A percentile compares a stretch with the other conserved stretches of the same genome.
Evolutionary conservation across 352 stramenopile species (phyloP).

Genomic region (Aphanomyces stellatus): DNA sequence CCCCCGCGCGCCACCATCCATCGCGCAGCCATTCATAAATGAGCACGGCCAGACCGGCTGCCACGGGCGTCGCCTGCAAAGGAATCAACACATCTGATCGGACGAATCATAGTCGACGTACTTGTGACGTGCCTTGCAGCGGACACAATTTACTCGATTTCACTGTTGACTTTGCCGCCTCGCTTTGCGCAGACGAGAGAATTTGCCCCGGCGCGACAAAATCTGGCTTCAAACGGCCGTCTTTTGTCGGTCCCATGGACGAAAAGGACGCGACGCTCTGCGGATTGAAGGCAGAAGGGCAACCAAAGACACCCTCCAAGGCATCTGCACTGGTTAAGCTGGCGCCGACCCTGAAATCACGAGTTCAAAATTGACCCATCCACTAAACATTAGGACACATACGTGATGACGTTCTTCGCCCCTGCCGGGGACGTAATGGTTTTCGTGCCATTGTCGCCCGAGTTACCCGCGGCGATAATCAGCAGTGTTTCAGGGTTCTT

Average conservation of each 20-base stretch:
- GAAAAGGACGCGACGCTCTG: slow-evolving; percentile 77
- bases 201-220: slow-evolving; percentile 78
- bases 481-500: slow-evolving; percentile 78
- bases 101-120: no score
- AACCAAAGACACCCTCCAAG: slow-evolving; percentile 42
- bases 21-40: slow-evolving; percentile 70
- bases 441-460: slow-evolving; percentile 57
- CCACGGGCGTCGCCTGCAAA: slow-evolving; percentile 42
- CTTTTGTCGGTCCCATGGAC: slow-evolving; percentile 63
- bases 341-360: slow-evolving; percentile 34
- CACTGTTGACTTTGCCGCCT: slow-evolving; percentile 37
- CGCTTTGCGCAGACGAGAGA: slow-evolving; percentile 63
- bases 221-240: slow-evolving; percentile 83
- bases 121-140: slow-evolving; percentile 66
- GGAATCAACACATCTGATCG: not conserved
- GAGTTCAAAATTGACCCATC: not conserved
- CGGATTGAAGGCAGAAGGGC: slow-evolving; percentile 59
- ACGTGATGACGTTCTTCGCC: slow-evolving; percentile 76
- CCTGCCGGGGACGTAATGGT: slow-evolving; percentile 76
- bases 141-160: slow-evolving; percentile 53
- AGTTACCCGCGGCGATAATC: slow-evolving; percentile 85
- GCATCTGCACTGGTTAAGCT: slow-evolving; percentile 46
- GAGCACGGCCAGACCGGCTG: slow-evolving; percentile 65
- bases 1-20: slow-evolving; percentile 64
- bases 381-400: not conserved